Conservation (phyloP, 2,329 filamentous ascomycete genomes). For the Zalaria sp. region DNA sequence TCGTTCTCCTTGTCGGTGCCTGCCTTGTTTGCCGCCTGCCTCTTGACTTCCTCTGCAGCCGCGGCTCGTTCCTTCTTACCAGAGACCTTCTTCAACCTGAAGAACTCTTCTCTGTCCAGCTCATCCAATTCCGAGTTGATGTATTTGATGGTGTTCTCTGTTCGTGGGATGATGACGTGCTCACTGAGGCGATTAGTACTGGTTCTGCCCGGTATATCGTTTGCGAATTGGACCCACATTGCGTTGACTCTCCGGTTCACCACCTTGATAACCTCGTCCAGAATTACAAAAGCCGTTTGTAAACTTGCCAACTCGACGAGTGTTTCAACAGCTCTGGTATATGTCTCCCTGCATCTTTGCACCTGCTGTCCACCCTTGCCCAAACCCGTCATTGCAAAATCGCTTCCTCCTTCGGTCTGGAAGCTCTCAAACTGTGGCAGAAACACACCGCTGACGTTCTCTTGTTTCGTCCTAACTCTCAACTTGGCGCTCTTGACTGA, state of each 20-base stretch:
- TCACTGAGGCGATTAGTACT: conserved; percentile 37
- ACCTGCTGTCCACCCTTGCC: conserved; percentile 97
- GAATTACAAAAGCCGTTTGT: conserved; percentile 93
- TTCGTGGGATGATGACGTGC: conserved; percentile 92
- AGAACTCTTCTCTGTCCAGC: conserved; percentile 95
- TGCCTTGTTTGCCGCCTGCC: conserved; percentile 6
- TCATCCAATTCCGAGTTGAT: conserved; percentile 98
- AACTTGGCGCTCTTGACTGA: conserved; percentile 88
- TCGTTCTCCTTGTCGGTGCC: conserved; percentile 2
- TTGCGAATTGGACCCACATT: conserved; percentile 45
- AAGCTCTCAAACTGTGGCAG: conserved; percentile 89
- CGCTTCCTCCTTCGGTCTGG: conserved; percentile 75
- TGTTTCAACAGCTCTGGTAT: conserved; percentile 88
- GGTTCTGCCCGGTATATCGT: neutral
- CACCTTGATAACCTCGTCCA: conserved; percentile 98
- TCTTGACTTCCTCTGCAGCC: conserved; percentile 22
- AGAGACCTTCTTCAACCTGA: conserved; percentile 86
- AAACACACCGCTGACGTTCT: conserved; percentile 95
- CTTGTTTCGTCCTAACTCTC: conserved; percentile 85
- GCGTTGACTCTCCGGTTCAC: conserved; percentile 97
- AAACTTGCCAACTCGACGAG: conserved; percentile 88
- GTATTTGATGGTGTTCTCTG: conserved; percentile 99
- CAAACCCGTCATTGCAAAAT: conserved; percentile 89
- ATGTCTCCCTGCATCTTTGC: conserved; percentile 87
- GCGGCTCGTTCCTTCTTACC: conserved; percentile 48